Base-by-base conservation (phyloP, 2,329 filamentous ascomycete species). In the Aspergillus viridinutans region DNA sequence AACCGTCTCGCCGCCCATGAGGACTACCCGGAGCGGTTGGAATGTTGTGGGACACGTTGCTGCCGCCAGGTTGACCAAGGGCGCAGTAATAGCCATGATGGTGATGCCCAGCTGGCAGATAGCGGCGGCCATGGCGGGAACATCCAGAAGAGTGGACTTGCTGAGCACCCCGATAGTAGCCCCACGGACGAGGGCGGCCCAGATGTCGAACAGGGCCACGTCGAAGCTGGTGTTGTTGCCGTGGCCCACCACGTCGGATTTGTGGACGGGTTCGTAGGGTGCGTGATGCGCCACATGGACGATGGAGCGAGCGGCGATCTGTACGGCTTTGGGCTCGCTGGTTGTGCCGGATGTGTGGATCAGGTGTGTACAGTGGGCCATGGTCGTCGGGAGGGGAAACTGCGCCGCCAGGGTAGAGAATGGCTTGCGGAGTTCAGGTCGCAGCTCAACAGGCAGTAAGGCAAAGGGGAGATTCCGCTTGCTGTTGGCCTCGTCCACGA, bases 141-240 rank as follows among this genome's bases (percentile, higher is more conserved):
- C 12, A 12, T 32, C 29, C 10, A 32, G 29, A 3, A 32, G 9
- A 10, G 29, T 32, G 9, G 29, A 4, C 29, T 32, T 32, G 29
- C 29, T 32, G 29, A 32, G 29, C 10, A 63, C 53, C 2, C 50
- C 61, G 28, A 67, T 62, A 2, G 32, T 14, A 23, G 64, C 64
- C 4, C 66, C 66, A 4, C 54, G 55, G 1, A 64, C 49, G 0
- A 63, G 56, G 5, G 63, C 57, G 4, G 48, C 60, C 66, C 66
- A 68, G 10, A 68, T 60, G 14, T 68, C 65, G 29, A 67, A 65
- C 14, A 68, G 53, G 3, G 65, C 58, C 3, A 68, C 59, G 43
- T 68, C 66, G 45, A 68, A 68, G n/a, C 64, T 61, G 38, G 58
- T 58, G 35, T 60, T 67, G 42, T 66, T 66, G 21, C 59, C 53